Evolutionary conservation across 1,284 basidiomycete species (phyloP).

Genomic region (Puccinia coronata): DNA sequence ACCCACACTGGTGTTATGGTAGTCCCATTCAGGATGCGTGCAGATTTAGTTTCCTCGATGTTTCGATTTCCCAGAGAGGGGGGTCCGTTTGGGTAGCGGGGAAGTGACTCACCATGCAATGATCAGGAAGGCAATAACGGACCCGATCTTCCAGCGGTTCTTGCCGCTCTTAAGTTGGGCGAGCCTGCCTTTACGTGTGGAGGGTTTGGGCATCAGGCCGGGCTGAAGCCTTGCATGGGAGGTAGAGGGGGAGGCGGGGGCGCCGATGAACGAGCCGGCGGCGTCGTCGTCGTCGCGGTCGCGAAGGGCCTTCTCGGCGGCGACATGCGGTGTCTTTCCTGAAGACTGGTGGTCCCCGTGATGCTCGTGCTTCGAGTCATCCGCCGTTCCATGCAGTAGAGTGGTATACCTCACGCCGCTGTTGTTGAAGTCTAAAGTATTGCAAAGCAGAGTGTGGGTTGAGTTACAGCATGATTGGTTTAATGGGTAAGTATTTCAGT

Average conservation of each 20-base stretch:
- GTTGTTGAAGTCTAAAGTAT: constrained; percentile 39
- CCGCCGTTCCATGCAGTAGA: not conserved
- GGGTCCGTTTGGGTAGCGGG: not conserved
- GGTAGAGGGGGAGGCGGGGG: not conserved
- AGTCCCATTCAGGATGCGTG: no score
- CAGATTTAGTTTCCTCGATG: not conserved
- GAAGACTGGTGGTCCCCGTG: no score
- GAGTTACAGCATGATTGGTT: not conserved
- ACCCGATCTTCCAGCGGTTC: constrained; percentile 42
- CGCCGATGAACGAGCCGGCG: not conserved
- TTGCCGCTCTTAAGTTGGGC: not conserved
- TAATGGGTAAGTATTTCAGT: no score
- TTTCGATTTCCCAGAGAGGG: not conserved
- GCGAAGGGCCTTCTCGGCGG: not conserved
- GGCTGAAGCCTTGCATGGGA: not conserved
- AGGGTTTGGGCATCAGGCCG: not conserved
- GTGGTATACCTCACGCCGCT: constrained; percentile 25
- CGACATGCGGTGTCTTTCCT: not conserved
- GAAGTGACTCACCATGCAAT: constrained; percentile 17
- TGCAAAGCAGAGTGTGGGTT: not conserved
- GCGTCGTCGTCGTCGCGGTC: not conserved
- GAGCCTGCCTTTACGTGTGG: not conserved
- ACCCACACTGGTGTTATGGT: constrained; percentile 25
- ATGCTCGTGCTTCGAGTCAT: not conserved
- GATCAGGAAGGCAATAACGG: constrained; percentile 16